Conservation (phyloP, 148 eudicot genomes). For the Rheum nobile region DNA sequence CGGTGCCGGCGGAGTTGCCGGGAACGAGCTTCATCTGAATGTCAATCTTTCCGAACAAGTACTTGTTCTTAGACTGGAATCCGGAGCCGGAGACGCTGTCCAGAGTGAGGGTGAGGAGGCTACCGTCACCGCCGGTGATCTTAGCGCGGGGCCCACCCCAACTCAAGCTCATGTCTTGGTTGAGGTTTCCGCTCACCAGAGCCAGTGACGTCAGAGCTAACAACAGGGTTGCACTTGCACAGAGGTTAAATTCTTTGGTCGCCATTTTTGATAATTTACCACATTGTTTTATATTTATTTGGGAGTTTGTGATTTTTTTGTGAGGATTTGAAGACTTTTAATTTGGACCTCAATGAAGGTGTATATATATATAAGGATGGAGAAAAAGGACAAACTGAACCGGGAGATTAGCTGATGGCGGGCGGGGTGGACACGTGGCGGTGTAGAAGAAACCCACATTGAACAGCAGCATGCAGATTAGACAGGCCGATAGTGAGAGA, state of each 20-base stretch:
- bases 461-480: background rate
- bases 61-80: conserved; percentile 25
- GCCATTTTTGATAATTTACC: background rate
- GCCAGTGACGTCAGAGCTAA: background rate
- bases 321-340: too few relatives aligned
- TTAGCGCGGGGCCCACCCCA: conserved; percentile 28
- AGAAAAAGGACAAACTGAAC: too few relatives aligned
- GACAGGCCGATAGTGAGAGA: background rate
- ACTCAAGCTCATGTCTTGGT: conserved; percentile 24
- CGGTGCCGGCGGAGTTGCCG: conserved; percentile 47
- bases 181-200: conserved; percentile 17
- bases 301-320: too few relatives aligned
- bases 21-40: conserved; percentile 37
- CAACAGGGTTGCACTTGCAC: background rate
- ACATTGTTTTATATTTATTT: too few relatives aligned
- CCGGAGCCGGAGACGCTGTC: conserved; percentile 37
- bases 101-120: conserved; percentile 25
- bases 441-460: background rate
- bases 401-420: background rate
- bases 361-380: too few relatives aligned
- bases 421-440: background rate
- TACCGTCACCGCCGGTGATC: conserved; percentile 20
- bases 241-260: background rate
- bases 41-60: conserved; percentile 38
- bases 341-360: too few relatives aligned